phyloP scores from a whole-genome alignment of 176 grass and related monocot species.

The Rhynchospora tenuis region DNA sequence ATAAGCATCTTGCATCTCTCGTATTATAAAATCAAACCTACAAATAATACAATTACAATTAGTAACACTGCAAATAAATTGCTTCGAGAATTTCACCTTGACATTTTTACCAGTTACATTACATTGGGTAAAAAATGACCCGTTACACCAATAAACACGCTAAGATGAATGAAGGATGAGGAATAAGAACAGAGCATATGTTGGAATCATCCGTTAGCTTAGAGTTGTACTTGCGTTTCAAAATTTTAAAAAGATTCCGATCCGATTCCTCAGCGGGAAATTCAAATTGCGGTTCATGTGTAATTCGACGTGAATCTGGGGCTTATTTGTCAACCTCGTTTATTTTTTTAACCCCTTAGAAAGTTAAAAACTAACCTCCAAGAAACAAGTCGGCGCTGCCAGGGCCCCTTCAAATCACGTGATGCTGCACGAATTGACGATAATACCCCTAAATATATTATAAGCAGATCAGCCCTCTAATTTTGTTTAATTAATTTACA shows the following conservation, averaged over 20 bases:
- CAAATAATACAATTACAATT: too few relatives aligned
- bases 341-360: background rate
- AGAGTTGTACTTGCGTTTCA: constrained; percentile 13
- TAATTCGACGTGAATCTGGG: constrained; percentile 6
- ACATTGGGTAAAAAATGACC: background rate
- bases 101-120: background rate
- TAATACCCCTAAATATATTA: background rate
- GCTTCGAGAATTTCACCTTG: background rate
- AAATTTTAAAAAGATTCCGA: constrained; percentile 23
- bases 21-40: too few relatives aligned
- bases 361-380: background rate
- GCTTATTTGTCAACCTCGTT: background rate
- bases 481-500: background rate
- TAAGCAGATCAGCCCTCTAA: background rate
- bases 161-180: background rate
- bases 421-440: background rate
- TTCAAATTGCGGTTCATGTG: constrained; percentile 8
- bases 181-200: background rate
- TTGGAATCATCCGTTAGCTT: constrained; percentile 14
- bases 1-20: too few relatives aligned
- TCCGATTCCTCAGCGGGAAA: constrained; percentile 29
- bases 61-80: background rate
- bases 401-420: background rate
- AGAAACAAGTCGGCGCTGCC: constrained; percentile 3
- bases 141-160: background rate